Percentiles rank a stretch among this genome's conserved stretches.
Conservation (phyloP, 768 basidiomycete genomes). For the Megacollybia marginata region DNA sequence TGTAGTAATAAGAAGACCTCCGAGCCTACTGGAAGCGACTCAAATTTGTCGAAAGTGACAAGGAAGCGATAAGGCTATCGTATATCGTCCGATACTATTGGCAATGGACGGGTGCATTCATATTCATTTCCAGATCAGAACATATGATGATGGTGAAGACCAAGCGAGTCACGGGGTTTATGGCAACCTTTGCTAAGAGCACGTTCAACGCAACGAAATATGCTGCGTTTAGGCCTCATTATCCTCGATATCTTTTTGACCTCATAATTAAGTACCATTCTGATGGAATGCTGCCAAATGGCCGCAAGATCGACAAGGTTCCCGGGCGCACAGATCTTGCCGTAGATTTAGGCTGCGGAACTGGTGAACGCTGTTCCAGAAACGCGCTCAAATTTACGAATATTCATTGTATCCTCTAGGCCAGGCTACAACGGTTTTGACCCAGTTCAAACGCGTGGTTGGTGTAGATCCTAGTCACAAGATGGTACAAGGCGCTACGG, state of each 20-base stretch:
- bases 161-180: conserved; percentile 15
- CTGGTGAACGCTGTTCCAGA: conserved; percentile 37
- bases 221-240: conserved; percentile 64
- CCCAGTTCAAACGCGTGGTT: conserved; percentile 48
- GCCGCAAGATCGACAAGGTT: background rate
- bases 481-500: conserved; percentile 58
- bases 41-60: no score
- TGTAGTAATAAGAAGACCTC: no score
- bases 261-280: conserved; percentile 55
- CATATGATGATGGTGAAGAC: background rate
- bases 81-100: no score
- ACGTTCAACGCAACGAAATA: conserved; percentile 65
- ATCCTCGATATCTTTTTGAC: conserved; percentile 60
- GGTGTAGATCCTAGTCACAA: conserved; percentile 69
- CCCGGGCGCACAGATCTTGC: conserved; percentile 31
- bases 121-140: no score
- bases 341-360: conserved; percentile 78
- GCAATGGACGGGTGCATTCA: no score
- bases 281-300: background rate
- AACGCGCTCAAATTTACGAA: background rate
- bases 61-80: no score
- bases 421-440: conserved; percentile 58
- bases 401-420: conserved; percentile 29
- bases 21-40: no score
- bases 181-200: conserved; percentile 72